A percentile compares a stretch with the other conserved stretches of the same genome.
These are phyloP conservation scores for Aspergillus arachidicola DNA, from an alignment of 2,329 filamentous ascomycete species.

Conservation along the genomic window DNA sequence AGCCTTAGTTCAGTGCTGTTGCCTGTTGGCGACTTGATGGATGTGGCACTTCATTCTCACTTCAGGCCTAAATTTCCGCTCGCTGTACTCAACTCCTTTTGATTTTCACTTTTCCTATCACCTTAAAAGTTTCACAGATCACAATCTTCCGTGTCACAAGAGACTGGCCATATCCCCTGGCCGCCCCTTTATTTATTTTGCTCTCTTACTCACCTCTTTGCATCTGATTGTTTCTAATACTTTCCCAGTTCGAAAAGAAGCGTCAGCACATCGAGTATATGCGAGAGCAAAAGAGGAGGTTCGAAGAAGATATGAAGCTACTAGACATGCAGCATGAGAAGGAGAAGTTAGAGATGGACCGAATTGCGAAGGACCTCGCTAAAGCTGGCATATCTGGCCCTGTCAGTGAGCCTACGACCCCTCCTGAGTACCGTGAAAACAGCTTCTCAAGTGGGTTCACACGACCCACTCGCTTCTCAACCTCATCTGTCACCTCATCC, in stretches of 20 bases:
- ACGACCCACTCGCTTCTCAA: slow-evolving; percentile 84
- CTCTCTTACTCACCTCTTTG: slow-evolving; percentile 11
- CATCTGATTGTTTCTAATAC: slow-evolving; percentile 40
- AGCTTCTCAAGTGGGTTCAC: slow-evolving; percentile 80
- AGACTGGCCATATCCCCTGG: background rate
- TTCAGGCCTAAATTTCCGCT: background rate
- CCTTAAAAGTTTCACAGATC: background rate
- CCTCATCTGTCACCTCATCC: slow-evolving; percentile 81
- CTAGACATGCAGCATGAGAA: slow-evolving; percentile 81
- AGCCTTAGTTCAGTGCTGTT: background rate
- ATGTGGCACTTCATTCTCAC: background rate
- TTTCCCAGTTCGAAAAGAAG: slow-evolving; percentile 82
- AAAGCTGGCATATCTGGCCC: slow-evolving; percentile 65
- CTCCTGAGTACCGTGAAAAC: slow-evolving; percentile 85
- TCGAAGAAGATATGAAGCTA: slow-evolving; percentile 89
- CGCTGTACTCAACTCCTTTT: background rate
- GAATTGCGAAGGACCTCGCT: slow-evolving; percentile 78
- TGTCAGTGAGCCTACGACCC: slow-evolving; percentile 93
- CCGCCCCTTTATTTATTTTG: background rate
- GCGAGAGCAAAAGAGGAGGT: slow-evolving; percentile 82
- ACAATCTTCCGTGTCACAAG: background rate
- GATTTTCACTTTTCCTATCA: background rate
- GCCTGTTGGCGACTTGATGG: background rate
- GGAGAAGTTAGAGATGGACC: slow-evolving; percentile 80
- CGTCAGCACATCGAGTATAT: slow-evolving; percentile 89